A percentile compares a stretch with the other conserved stretches of the same genome.
phyloP scores from a whole-genome alignment of 1,284 basidiomycete species.

The Mrakiaceae sp. region DNA sequence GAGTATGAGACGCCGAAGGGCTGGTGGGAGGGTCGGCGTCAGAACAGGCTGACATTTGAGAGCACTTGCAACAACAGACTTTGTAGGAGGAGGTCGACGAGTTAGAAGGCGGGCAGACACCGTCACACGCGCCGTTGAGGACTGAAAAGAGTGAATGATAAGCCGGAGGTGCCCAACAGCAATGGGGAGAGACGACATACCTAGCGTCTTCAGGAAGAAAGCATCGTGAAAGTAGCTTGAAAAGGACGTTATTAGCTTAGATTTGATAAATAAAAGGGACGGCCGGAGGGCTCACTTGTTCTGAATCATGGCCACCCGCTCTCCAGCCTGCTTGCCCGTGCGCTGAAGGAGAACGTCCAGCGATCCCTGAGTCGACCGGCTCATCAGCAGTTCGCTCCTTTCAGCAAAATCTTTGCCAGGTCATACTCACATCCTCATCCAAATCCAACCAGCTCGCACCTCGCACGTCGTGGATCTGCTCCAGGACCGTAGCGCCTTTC shows the following conservation, averaged over 20 bases:
- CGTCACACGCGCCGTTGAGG: slow-evolving; percentile 82
- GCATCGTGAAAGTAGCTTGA: slow-evolving; percentile 87
- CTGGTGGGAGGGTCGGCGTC: slow-evolving; percentile 35
- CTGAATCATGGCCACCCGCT: slow-evolving; percentile 65
- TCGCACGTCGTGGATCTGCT: slow-evolving; percentile 62
- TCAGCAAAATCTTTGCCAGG: too few species aligned
- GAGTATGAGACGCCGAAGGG: slow-evolving; percentile 89
- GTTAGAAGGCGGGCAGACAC: slow-evolving; percentile 50
- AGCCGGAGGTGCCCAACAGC: neutral
- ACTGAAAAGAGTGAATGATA: slow-evolving; percentile 40
- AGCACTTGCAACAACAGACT: slow-evolving; percentile 38
- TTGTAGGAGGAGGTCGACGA: slow-evolving; percentile 28
- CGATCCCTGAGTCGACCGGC: slow-evolving; percentile 53
- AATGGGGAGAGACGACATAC: slow-evolving; percentile 38
- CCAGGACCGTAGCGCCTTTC: slow-evolving; percentile 53
- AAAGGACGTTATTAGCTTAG: too few species aligned
- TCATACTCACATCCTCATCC: slow-evolving; percentile 77
- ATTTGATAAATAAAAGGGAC: too few species aligned
- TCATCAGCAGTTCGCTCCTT: neutral
- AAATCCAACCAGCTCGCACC: slow-evolving; percentile 77
- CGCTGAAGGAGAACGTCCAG: slow-evolving; percentile 86
- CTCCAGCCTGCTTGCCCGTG: slow-evolving; percentile 47
- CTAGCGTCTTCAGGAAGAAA: slow-evolving; percentile 94
- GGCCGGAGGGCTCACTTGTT: slow-evolving; percentile 44
- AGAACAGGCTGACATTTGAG: too few species aligned